Base-by-base conservation (phyloP, 192 early-diverging fungal genomes). In the Linnemannia exigua region DNA sequence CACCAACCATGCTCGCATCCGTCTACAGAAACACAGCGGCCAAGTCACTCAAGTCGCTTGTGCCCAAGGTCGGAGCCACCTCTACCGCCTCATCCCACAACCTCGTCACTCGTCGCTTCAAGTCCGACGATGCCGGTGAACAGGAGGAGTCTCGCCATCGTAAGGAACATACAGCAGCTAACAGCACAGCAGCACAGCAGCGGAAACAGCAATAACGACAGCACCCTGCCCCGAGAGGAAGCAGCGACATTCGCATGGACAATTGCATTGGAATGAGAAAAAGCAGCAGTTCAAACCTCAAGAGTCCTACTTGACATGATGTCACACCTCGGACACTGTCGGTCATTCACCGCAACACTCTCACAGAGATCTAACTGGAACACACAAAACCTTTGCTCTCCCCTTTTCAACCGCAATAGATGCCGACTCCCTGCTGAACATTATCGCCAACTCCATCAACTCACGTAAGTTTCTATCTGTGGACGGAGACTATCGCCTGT, bases 21-120 rank as follows among this genome's bases (percentile, higher is more conserved):
- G 69, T 86, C 68, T 79, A 41, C 71, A 75, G 84, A 44, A 72
- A 75, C n/a, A 33, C 84, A 33, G 51, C 79, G 38, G 38, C 72
- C 63, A 79, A 79, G 76, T 75, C 82, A 22, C 67, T 77, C 46
- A 81, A 70, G 20, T 74, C 67, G n/a, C 38, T 73, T 20, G 50
- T 74, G 20, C 48, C 78, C 33, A 67, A 70, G 72, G 47, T 72
- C 35, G 76, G 46, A 58, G 72, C 52, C 36, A 72, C 47, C 38
- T 54, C 77, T 50, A 20, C 77, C 37, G 25, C 61, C 33, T 50
- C 77, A 5, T 54, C 84, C 16, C 74, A 86, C 75, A 80, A 76
- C 66, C 20, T 86, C 16, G 79, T 86, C 38, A n/a, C 84, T 4
- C 74, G 77, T 48, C 78, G 84, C 22, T 86, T 72, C 63, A 86